phyloP scores from a whole-genome alignment of 208 protist genomes.

The Crithidia bombi region DNA sequence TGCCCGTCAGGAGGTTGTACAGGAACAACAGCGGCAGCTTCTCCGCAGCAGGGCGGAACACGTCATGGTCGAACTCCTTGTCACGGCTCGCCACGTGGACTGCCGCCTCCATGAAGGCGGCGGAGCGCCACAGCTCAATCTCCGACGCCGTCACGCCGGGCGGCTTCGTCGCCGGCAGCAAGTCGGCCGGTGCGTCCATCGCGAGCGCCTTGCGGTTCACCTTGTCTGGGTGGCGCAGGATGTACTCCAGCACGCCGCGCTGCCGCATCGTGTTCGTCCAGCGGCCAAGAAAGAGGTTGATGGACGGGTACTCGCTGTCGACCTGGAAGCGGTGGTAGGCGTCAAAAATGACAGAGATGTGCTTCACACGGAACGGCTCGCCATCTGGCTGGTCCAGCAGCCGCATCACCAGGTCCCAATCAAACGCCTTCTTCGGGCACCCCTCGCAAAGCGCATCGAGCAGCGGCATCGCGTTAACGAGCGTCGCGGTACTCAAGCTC shows the following conservation, averaged over 20 bases:
- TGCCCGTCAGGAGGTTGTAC: conserved; percentile 72
- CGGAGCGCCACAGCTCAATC: conserved; percentile 78
- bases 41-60: conserved; percentile 64
- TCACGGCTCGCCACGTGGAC: conserved; percentile 85
- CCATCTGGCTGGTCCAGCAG: conserved; percentile 73
- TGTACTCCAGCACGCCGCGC: conserved; percentile 79
- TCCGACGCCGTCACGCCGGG: conserved; percentile 48
- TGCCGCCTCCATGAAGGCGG: conserved; percentile 80
- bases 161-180: conserved; percentile 57
- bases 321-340: conserved; percentile 85
- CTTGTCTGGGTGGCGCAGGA: conserved; percentile 83
- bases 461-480: conserved; percentile 79
- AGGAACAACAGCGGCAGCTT: conserved; percentile 79
- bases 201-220: conserved; percentile 68
- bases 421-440: conserved; percentile 40
- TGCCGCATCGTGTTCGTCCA: conserved; percentile 83
- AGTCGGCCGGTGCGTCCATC: conserved; percentile 54
- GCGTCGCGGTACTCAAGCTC: conserved; percentile 53
- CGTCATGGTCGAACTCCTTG: conserved; percentile 75
- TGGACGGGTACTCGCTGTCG: conserved; percentile 70
- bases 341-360: conserved; percentile 87
- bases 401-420: conserved; percentile 82
- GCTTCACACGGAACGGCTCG: conserved; percentile 69
- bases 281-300: conserved; percentile 77
- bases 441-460: conserved; percentile 71